These are phyloP conservation scores for Mucor velutinosus DNA, from an alignment of 371 early-diverging fungal genomes.

Conservation along the genomic window DNA sequence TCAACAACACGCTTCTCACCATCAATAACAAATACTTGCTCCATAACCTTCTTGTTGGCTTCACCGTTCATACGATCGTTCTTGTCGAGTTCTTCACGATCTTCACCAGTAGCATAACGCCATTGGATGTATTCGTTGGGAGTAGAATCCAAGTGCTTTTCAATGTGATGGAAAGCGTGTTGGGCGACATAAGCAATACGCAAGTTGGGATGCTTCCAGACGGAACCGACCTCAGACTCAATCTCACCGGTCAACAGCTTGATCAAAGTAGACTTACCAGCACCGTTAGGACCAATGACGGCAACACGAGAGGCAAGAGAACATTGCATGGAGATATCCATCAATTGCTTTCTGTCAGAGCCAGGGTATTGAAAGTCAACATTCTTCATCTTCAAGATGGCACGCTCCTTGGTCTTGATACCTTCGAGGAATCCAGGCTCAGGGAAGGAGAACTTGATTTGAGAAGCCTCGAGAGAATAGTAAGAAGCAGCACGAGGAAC, in stretches of 20 bases:
- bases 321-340: slow-evolving; percentile 61
- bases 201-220: slow-evolving; percentile 79
- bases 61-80: slow-evolving; percentile 61
- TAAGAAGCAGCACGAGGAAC: slow-evolving; percentile 79
- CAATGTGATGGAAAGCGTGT: slow-evolving; percentile 86
- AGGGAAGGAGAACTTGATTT: slow-evolving; percentile 64
- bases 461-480: slow-evolving; percentile 63
- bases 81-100: slow-evolving; percentile 75
- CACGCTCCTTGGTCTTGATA: slow-evolving; percentile 73
- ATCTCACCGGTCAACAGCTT: slow-evolving; percentile 83
- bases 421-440: slow-evolving; percentile 75
- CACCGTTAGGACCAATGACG: slow-evolving; percentile 77
- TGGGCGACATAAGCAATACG: slow-evolving; percentile 89
- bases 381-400: slow-evolving; percentile 67
- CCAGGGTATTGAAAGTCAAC: slow-evolving; percentile 72
- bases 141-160: slow-evolving; percentile 77
- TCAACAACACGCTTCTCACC: slow-evolving; percentile 68
- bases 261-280: slow-evolving; percentile 80
- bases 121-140: slow-evolving; percentile 86
- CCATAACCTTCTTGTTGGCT: slow-evolving; percentile 66
- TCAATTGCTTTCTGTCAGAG: slow-evolving; percentile 51
- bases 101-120: slow-evolving; percentile 81
- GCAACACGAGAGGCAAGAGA: slow-evolving; percentile 72
- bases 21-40: slow-evolving; percentile 60
- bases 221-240: slow-evolving; percentile 63